These are phyloP conservation scores for Talaromyces sp. DNA, from an alignment of 2,329 filamentous ascomycete species.

Conservation along the genomic window DNA sequence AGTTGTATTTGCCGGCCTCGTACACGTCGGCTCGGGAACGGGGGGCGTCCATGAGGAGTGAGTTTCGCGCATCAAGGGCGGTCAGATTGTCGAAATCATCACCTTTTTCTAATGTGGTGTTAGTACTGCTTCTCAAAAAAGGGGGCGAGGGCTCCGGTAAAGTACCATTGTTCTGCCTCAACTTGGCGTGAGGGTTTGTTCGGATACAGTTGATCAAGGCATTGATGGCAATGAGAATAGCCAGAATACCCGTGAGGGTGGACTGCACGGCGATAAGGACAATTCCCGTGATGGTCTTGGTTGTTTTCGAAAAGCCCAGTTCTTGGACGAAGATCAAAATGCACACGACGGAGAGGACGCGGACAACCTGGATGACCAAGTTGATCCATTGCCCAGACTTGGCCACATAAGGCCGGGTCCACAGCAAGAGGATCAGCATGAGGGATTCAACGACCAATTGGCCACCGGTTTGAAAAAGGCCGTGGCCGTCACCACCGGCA, in stretches of 20 bases:
- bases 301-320: constrained; percentile 82
- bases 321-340: constrained; percentile 93
- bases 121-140: not conserved
- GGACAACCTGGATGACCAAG: constrained; percentile 82
- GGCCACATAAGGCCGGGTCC: constrained; percentile 80
- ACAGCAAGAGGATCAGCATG: constrained; percentile 75
- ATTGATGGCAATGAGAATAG: constrained; percentile 84
- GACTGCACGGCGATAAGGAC: constrained; percentile 90
- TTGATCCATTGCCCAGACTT: constrained; percentile 90
- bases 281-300: constrained; percentile 90
- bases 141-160: constrained; percentile 14
- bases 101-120: constrained; percentile 60
- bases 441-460: constrained; percentile 77
- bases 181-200: constrained; percentile 84
- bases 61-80: constrained; percentile 80
- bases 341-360: constrained; percentile 81
- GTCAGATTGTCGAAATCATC: constrained; percentile 78
- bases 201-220: constrained; percentile 77
- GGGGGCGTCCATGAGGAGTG: constrained; percentile 27
- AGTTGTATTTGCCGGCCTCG: constrained; percentile 39
- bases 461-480: constrained; percentile 71
- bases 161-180: constrained; percentile 85
- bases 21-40: constrained; percentile 12
- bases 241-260: constrained; percentile 73
- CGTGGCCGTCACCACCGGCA: constrained; percentile 79